A percentile compares a stretch with the other conserved stretches of the same genome.
Evolutionary conservation across 164 flowering plant species (phyloP).

Genomic region (Vitis rupestris): DNA sequence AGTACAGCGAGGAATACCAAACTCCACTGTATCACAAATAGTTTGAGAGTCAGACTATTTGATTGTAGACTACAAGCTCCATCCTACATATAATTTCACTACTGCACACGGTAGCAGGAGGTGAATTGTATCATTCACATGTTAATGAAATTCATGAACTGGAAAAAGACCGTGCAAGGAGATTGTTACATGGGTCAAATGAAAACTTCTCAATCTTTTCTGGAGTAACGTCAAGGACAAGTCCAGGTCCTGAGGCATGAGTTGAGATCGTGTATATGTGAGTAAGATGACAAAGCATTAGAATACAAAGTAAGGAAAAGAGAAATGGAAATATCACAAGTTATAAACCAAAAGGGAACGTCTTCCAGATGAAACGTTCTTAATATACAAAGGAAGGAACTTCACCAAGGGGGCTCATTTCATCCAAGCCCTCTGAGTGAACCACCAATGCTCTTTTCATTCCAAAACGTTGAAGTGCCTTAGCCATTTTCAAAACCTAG

Average conservation of each 20-base stretch:
- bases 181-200: conserved; percentile 77
- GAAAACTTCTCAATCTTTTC: conserved; percentile 66
- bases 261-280: background rate
- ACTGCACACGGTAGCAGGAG: background rate
- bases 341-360: background rate
- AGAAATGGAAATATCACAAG: background rate
- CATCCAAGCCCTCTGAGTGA: conserved; percentile 90
- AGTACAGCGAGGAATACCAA: conserved; percentile 90
- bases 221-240: conserved; percentile 74
- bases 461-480: conserved; percentile 82
- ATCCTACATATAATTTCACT: background rate
- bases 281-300: background rate
- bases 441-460: conserved; percentile 88
- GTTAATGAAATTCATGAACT: background rate
- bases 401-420: conserved; percentile 90
- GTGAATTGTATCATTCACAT: background rate
- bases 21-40: conserved; percentile 57
- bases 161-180: background rate
- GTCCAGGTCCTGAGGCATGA: conserved; percentile 63
- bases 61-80: too few species aligned
- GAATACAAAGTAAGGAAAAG: background rate
- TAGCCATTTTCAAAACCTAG: conserved; percentile 91
- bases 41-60: background rate
- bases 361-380: background rate
- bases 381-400: conserved; percentile 1